Conservation (phyloP, 2,329 filamentous ascomycete genomes). For the Ophiostoma quercus region DNA sequence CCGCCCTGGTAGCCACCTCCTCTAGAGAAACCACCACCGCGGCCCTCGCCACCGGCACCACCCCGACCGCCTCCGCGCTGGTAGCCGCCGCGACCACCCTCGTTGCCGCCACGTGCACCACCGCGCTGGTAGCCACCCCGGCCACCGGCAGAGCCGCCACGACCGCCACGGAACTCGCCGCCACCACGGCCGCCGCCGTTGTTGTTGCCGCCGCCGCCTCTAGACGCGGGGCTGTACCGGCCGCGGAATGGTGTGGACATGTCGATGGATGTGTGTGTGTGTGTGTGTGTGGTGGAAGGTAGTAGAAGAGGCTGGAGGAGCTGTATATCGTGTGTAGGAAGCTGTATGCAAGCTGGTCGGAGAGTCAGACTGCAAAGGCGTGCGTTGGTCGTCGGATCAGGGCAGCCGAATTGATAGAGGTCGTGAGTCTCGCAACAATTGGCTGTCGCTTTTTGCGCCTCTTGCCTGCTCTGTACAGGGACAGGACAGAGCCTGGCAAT, state of each 20-base stretch:
- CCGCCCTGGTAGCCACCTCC: slow-evolving; percentile 16
- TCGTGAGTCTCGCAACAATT: slow-evolving; percentile 2
- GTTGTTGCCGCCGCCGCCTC: slow-evolving; percentile 23
- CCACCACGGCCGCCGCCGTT: slow-evolving; percentile 19
- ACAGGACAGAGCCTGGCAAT: slow-evolving; percentile 2
- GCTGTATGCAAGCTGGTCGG: not conserved
- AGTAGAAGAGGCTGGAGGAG: not conserved
- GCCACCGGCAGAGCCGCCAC: slow-evolving; percentile 18
- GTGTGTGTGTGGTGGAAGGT: not conserved
- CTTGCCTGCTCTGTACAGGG: not conserved
- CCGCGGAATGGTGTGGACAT: slow-evolving; percentile 28
- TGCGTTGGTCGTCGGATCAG: not conserved
- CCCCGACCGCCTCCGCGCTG: slow-evolving; percentile 39
- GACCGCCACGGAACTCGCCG: slow-evolving; percentile 17
- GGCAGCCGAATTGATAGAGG: not conserved
- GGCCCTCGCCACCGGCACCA: slow-evolving; percentile 34
- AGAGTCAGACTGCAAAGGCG: not conserved
- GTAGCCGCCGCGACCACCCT: slow-evolving; percentile 43
- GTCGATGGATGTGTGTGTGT: not conserved
- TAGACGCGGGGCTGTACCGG: slow-evolving; percentile 27
- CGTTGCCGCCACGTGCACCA: slow-evolving; percentile 37
- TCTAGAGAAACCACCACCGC: slow-evolving; percentile 22
- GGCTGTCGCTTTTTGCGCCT: slow-evolving; percentile 15
- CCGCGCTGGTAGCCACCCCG: slow-evolving; percentile 18
- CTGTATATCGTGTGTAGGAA: not conserved